Percentiles rank a stretch among this genome's conserved stretches.
phyloP scores from a whole-genome alignment of 345 rosid species.

The Aquilaria yunnanensis region DNA sequence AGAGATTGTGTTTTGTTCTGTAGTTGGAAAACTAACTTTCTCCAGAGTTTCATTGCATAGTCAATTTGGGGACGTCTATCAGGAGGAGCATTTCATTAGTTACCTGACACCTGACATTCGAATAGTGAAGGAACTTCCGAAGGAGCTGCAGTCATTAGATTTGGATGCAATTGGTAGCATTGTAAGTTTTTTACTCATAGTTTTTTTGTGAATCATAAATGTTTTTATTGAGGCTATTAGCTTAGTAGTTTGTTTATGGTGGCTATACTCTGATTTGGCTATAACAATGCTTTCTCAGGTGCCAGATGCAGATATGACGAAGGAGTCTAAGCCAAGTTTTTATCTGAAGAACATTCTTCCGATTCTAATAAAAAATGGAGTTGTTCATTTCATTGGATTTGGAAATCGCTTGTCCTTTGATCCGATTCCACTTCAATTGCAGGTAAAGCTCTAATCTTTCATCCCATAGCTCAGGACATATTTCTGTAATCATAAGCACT shows the following conservation, averaged over 20 bases:
- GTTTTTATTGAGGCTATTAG: background rate
- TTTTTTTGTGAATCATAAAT: background rate
- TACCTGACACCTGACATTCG: constrained; percentile 76
- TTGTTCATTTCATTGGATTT: constrained; percentile 84
- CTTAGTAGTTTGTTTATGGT: background rate
- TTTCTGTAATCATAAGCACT: constrained; percentile 5
- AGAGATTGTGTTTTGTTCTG: background rate
- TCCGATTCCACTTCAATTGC: constrained; percentile 80
- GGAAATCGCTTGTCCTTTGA: constrained; percentile 97
- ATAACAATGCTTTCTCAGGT: constrained; percentile 40
- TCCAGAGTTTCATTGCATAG: constrained; percentile 29
- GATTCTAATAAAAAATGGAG: constrained; percentile 59
- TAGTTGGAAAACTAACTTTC: constrained; percentile 18
- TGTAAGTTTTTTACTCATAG: constrained; percentile 46
- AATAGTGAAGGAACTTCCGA: constrained; percentile 77
- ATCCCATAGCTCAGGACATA: constrained; percentile 4
- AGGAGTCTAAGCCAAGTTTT: constrained; percentile 85
- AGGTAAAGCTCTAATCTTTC: constrained; percentile 45
- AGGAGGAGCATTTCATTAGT: constrained; percentile 76
- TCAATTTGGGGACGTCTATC: constrained; percentile 91
- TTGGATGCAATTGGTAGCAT: constrained; percentile 84
- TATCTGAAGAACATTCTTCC: constrained; percentile 84
- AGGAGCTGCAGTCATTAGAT: constrained; percentile 71
- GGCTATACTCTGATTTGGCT: background rate
- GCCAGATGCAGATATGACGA: constrained; percentile 60